Evolutionary conservation across 1,284 basidiomycete species (phyloP).

Genomic region (Cryptococcus sp.): DNA sequence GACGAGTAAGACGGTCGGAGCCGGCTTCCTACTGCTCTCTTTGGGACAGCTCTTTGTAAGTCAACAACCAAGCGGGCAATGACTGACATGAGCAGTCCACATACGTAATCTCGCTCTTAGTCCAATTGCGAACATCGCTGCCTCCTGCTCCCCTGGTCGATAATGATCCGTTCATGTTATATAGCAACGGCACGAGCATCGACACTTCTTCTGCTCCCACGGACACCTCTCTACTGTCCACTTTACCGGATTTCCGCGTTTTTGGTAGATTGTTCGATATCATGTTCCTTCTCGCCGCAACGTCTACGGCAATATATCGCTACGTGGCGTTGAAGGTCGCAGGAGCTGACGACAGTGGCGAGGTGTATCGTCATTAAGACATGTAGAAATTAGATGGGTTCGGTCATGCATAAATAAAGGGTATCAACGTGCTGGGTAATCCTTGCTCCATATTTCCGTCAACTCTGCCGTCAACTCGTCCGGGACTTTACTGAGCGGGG

Average conservation of each 20-base stretch:
- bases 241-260: conserved; percentile 52
- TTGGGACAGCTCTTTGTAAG: conserved; percentile 53
- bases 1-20: conserved; percentile 51
- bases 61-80: conserved; percentile 1
- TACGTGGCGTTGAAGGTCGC: conserved; percentile 47
- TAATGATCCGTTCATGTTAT: conserved; percentile 15
- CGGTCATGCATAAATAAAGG: not conserved
- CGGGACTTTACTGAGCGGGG: no score
- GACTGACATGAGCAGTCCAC: conserved; percentile 36
- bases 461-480: no score
- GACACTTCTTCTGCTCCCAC: not conserved
- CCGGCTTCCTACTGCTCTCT: conserved; percentile 50
- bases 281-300: conserved; percentile 48
- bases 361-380: conserved; percentile 18
- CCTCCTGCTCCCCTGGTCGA: conserved; percentile 34
- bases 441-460: not conserved
- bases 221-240: conserved; percentile 42
- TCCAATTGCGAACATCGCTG: conserved; percentile 51
- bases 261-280: conserved; percentile 54
- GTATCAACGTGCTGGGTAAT: conserved; percentile 14
- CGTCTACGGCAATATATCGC: conserved; percentile 38
- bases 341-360: conserved; percentile 25
- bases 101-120: conserved; percentile 52
- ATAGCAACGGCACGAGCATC: conserved; percentile 4
- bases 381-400: not conserved